Percentiles rank a stretch among this genome's conserved stretches.
These are phyloP conservation scores for Penicillium sp. DNA, from an alignment of 2,329 filamentous ascomycete genomes.

Conservation along the genomic window DNA sequence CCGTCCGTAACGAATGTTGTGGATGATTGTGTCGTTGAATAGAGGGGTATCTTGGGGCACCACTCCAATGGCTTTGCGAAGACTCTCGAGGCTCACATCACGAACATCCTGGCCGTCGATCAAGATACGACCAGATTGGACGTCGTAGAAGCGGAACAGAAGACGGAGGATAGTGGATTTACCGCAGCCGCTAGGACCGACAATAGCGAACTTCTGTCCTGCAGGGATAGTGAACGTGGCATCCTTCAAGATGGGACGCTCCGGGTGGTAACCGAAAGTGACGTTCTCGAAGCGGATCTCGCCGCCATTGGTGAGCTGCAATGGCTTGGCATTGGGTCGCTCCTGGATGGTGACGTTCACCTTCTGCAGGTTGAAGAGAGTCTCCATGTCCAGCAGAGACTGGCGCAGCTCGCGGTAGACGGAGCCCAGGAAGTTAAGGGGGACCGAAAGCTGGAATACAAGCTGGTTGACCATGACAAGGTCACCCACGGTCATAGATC, in stretches of 20 bases:
- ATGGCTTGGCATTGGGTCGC: slow-evolving; percentile 68
- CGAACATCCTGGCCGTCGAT: slow-evolving; percentile 94
- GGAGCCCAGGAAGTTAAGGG: slow-evolving; percentile 95
- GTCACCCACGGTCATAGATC: slow-evolving; percentile 85
- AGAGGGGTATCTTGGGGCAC: slow-evolving; percentile 96
- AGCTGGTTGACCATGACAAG: slow-evolving; percentile 99
- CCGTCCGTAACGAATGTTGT: slow-evolving; percentile 92
- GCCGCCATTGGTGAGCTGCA: slow-evolving; percentile 73
- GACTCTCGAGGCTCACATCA: slow-evolving; percentile 75
- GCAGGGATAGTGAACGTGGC: slow-evolving; percentile 87
- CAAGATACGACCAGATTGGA: slow-evolving; percentile 78
- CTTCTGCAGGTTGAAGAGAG: slow-evolving; percentile 94
- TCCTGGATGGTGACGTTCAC: slow-evolving; percentile 89
- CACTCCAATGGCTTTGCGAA: slow-evolving; percentile 85
- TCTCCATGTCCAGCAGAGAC: slow-evolving; percentile 97
- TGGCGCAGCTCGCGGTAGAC: slow-evolving; percentile 95
- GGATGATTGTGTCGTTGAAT: slow-evolving; percentile 94
- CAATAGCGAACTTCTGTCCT: slow-evolving; percentile 92
- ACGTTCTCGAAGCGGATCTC: slow-evolving; percentile 96
- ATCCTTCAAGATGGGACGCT: slow-evolving; percentile 83
- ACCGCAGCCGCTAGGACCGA: slow-evolving; percentile 92
- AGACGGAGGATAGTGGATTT: slow-evolving; percentile 92
- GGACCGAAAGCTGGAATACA: slow-evolving; percentile 95
- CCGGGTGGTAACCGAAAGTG: slow-evolving; percentile 84
- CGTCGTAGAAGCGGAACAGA: slow-evolving; percentile 92